These are phyloP conservation scores for Pyrenophora graminea DNA, from an alignment of 2,329 filamentous ascomycete genomes.

Conservation along the genomic window DNA sequence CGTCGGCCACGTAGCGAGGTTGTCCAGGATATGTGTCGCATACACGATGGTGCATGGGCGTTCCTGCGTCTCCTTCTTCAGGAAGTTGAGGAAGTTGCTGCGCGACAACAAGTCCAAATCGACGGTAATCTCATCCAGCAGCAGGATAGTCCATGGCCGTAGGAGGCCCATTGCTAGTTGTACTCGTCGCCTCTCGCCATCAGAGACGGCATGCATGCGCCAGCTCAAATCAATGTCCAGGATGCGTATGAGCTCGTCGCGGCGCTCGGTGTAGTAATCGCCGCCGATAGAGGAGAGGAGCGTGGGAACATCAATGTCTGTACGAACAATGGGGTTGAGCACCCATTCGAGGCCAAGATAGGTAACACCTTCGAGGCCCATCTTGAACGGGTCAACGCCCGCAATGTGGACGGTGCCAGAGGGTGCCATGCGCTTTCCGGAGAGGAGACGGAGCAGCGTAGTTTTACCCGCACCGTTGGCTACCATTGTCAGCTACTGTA, in stretches of 20 bases:
- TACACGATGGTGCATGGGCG: constrained; percentile 92
- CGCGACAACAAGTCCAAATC: constrained; percentile 88
- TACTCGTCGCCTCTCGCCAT: constrained; percentile 88
- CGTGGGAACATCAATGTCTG: constrained; percentile 88
- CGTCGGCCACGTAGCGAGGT: constrained; percentile 90
- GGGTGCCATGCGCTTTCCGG: constrained; percentile 91
- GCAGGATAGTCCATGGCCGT: constrained; percentile 84
- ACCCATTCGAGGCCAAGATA: constrained; percentile 99
- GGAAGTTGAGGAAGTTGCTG: constrained; percentile 80
- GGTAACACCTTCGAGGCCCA: constrained; percentile 88
- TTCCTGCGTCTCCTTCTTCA: constrained; percentile 82
- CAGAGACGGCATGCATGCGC: constrained; percentile 95
- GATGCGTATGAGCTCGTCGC: constrained; percentile 84
- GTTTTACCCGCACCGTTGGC: constrained; percentile 97
- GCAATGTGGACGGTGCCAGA: constrained; percentile 73
- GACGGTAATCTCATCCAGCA: constrained; percentile 96
- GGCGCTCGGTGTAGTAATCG: constrained; percentile 75
- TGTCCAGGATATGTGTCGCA: constrained; percentile 95
- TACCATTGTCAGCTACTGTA: constrained; percentile 39
- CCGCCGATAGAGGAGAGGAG: constrained; percentile 86
- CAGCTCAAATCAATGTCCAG: constrained; percentile 90
- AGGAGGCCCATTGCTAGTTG: constrained; percentile 96
- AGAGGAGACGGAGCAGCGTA: constrained; percentile 89
- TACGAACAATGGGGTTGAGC: constrained; percentile 92
- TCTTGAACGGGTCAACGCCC: constrained; percentile 88